Percentiles rank a stretch among this genome's conserved stretches.
Conservation (phyloP, 129 eudicot species). For the Oenanthe sinensis region DNA sequence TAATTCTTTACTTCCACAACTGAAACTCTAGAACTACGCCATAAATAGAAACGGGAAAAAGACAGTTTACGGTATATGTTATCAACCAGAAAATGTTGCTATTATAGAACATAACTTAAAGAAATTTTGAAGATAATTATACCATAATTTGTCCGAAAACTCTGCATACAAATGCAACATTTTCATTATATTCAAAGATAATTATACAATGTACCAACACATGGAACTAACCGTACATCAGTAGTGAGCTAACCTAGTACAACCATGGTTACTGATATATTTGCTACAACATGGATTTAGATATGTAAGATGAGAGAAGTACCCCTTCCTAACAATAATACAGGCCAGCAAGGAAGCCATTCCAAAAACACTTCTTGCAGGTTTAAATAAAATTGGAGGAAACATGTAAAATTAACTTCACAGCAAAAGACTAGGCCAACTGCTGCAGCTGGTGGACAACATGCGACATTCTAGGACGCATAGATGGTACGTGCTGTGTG, state of each 20-base stretch:
- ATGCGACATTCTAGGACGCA: conserved; percentile 97
- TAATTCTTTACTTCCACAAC: background rate
- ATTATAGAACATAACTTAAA: background rate
- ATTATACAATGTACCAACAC: background rate
- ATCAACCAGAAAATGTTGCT: background rate
- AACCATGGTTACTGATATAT: background rate
- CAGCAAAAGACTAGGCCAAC: conserved; percentile 29
- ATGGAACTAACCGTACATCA: background rate
- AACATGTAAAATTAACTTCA: background rate
- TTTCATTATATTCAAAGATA: background rate
- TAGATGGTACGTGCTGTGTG: conserved; percentile 88
- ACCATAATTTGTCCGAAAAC: background rate
- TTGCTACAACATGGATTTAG: background rate
- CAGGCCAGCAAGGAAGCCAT: background rate
- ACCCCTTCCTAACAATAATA: background rate
- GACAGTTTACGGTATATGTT: background rate
- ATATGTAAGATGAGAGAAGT: background rate
- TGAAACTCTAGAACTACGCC: background rate
- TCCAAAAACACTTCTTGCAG: background rate
- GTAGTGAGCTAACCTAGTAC: background rate
- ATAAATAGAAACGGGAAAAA: background rate
- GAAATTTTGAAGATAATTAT: too few species aligned
- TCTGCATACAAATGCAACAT: background rate
- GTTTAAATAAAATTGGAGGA: background rate
- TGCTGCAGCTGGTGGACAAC: conserved; percentile 97